Base-by-base conservation (phyloP, 2,329 filamentous ascomycete genomes). In the Exophiala mesophila region DNA sequence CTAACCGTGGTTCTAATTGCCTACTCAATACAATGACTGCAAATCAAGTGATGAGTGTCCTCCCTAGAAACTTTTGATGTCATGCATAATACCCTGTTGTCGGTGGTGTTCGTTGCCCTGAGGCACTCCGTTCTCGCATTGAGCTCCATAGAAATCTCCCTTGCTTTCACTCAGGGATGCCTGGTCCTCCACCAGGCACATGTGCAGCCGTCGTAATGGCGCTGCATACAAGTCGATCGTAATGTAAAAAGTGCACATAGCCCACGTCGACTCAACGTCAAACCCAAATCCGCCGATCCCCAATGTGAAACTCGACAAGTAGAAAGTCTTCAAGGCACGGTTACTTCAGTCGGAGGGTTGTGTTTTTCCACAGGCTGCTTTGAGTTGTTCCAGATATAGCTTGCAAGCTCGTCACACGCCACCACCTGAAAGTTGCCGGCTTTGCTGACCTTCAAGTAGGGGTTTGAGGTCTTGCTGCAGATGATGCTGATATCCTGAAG, bases 401-500 rank as follows among this genome's bases (percentile, higher is more conserved):
- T 39, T 7, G 45, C 47, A 19, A 56, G 46, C 31, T 54, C 52
- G 28, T 56, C 47, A 36, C 53, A 56, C 4, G 49, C 47, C 30
- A 56, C 47, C 12, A 56, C 49, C n/a, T 54, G 49, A 41, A 53
- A 53, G 33, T 52, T 52, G 18, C 44, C 52, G n/a, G 34, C 44
- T 32, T 54, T 54, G 36, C 40, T 36, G 3, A 45, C 50, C 26
- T 56, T 56, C 39, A 56, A 47, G 31, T 54, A 56, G 13, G 53
- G 47, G 20, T 52, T 53, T 12, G 51, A 39, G 20, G 47, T 49
- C 40, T 56, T 53, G 36, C 50, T 50, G 35, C 53, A 56, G 29
- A 56, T 48, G 38, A 56, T 56, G 43, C 49, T 54, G 39, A 56
- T 53, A 13, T 54, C 50, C 20, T 49, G 45, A 16, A 56, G 53